Evolutionary conservation across 2,329 filamentous ascomycete genomes (phyloP).

Genomic region (Parasarocladium wereldwijsianum): DNA sequence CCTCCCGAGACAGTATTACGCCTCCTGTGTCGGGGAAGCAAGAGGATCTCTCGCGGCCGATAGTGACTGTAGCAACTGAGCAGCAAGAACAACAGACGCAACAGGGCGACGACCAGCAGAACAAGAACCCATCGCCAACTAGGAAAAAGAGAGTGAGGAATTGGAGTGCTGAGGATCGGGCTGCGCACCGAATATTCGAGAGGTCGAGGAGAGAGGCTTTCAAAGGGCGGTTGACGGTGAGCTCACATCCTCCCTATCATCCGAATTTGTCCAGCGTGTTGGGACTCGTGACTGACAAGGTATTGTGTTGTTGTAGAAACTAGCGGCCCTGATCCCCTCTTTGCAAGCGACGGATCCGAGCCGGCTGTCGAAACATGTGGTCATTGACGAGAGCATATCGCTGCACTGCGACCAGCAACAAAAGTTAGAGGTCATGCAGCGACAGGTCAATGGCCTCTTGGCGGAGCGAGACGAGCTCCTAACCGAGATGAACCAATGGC

Average conservation of each 20-base stretch:
- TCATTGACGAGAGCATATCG: constrained; percentile 20
- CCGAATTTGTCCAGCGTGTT: constrained; percentile 3
- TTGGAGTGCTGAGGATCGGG: constrained; percentile 24
- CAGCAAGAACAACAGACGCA: constrained; percentile 2
- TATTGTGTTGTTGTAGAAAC: constrained; percentile 3
- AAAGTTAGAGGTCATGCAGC: constrained; percentile 8
- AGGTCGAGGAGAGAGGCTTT: constrained; percentile 25
- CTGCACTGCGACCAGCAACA: constrained; percentile 13
- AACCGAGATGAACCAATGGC: constrained; percentile 13
- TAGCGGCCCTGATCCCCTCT: constrained; percentile 19
- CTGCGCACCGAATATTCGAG: constrained; percentile 24
- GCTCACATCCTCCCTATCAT: constrained; percentile 3
- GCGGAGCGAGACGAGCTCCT: constrained; percentile 16
- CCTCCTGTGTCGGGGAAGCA: constrained; percentile 3
- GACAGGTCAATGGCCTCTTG: constrained; percentile 8
- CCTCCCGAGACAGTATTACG: constrained; percentile 4
- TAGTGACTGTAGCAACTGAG: constrained; percentile 1
- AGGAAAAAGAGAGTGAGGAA: constrained; percentile 22
- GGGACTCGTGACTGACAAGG: too few relatives aligned
- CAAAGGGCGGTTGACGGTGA: constrained; percentile 20
- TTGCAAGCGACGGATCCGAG: constrained; percentile 18
- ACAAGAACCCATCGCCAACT: too few relatives aligned
- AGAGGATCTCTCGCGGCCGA: not conserved
- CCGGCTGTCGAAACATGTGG: constrained; percentile 23
- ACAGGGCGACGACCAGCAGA: too few relatives aligned